Base-by-base conservation (phyloP, 352 stramenopile species). In the Phytopythium delawarense region DNA sequence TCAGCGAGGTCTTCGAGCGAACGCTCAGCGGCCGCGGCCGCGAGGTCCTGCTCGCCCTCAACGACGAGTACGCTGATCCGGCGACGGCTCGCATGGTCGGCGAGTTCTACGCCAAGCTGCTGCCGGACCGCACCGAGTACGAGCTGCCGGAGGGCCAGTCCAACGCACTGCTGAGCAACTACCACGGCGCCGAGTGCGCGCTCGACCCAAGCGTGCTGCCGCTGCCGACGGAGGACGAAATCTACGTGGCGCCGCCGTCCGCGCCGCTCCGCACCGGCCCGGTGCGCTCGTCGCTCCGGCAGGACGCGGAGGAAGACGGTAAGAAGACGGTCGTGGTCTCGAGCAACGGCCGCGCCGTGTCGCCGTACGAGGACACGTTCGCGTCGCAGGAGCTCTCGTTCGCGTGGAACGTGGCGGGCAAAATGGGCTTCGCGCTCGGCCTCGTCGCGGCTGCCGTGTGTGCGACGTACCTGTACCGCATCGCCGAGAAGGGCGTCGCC, bases 41-140 rank as follows among this genome's bases (percentile, higher is more conserved):
- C 4, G 79, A 91, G 57, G 72, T 91, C 20, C 56, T 94, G 21
- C 57, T 92, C 28, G 85, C 85, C 7, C 70, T 94, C n/a, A 94
- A 94, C 57, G 85, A 94, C 66, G 85, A 91, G 66, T 94, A 91
- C 75, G 60, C 63, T 0, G 64, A 70, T 12, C 59, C 75, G 0
- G 69, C 81, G 53, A 92, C 81, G 0, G 81, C 81, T 0, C 66
- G 72, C 39, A 57, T 89, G 2, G 80, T 91, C 21, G 62, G 64
- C 25, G 61, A 70, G 18, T 93, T 93, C 66, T 91, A 89, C 61
- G 63, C 69, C 7, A 65, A 75, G 53, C 55, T 94, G 55, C 75
- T 94, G 20, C 84, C 84, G 0, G 67, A 81, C 2, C 56, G 62
- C 18, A 64, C 71, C 11, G 75, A 75, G 37, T 88, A 87, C 46